Conservation (phyloP, 2,329 filamentous ascomycete species). For the Pestalotiopsis sp. region DNA sequence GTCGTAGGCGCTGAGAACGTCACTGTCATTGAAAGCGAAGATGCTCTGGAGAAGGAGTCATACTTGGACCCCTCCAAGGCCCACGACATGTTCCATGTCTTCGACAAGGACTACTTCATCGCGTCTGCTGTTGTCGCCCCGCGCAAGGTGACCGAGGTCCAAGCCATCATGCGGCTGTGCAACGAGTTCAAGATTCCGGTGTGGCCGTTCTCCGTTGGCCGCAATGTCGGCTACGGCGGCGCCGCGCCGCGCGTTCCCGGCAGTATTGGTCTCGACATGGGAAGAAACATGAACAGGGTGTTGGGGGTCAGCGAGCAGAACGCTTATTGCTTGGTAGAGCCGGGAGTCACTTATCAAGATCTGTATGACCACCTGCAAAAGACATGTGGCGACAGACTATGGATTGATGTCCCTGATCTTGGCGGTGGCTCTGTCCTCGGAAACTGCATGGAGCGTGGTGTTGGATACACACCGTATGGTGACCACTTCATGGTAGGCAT, state of each 20-base stretch:
- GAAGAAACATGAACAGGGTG: constrained; percentile 54
- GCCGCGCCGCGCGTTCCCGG: constrained; percentile 54
- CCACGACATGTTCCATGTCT: constrained; percentile 44
- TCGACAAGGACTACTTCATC: constrained; percentile 49
- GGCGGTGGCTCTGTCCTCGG: constrained; percentile 47
- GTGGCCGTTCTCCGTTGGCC: constrained; percentile 31
- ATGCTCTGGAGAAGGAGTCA: not conserved
- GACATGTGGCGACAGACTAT: constrained; percentile 41
- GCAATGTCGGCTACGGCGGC: constrained; percentile 53
- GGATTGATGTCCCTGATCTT: constrained; percentile 46
- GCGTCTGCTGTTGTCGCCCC: constrained; percentile 43
- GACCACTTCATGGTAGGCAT: constrained; percentile 38
- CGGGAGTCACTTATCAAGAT: constrained; percentile 55
- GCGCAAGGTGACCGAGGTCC: constrained; percentile 33
- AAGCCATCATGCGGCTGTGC: constrained; percentile 34
- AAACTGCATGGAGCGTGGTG: constrained; percentile 46
- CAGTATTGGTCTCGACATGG: constrained; percentile 52
- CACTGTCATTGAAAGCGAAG: constrained; percentile 3
- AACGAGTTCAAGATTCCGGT: constrained; percentile 31
- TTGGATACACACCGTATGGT: constrained; percentile 49
- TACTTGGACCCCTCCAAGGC: constrained; percentile 16
- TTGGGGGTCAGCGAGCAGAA: constrained; percentile 53
- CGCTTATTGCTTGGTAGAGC: constrained; percentile 55
- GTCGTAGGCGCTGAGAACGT: constrained; percentile 5
- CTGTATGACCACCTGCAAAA: constrained; percentile 51